Percentiles rank a stretch among this genome's conserved stretches.
Conservation (phyloP, 169 alveolate genomes). For the Plasmodium chabaudi region DNA sequence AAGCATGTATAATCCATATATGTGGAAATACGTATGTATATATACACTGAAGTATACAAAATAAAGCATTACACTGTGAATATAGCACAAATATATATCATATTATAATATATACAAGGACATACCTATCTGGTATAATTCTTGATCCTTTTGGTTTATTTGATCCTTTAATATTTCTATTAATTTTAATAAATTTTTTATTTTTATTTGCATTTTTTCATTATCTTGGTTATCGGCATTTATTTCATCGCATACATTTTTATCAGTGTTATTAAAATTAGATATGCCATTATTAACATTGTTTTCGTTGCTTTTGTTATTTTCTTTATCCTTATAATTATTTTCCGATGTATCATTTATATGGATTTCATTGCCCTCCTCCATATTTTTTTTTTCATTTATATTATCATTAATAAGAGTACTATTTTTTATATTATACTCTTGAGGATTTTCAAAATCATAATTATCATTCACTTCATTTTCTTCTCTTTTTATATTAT, state of each 20-base stretch:
- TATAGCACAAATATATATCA: background rate
- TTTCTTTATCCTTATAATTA: conserved; percentile 7
- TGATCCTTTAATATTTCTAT: conserved; percentile 42
- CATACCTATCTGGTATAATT: conserved; percentile 54
- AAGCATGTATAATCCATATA: background rate
- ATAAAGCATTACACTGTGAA: background rate
- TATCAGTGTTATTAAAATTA: background rate
- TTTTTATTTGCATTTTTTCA: conserved; percentile 32
- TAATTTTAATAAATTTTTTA: conserved; percentile 31
- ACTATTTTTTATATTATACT: background rate
- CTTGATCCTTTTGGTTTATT: conserved; percentile 73
- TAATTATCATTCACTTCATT: background rate
- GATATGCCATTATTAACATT: background rate
- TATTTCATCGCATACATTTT: conserved; percentile 1
- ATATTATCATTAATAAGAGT: background rate
- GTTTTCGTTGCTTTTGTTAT: background rate
- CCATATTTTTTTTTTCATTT: background rate
- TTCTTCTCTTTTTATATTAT: background rate
- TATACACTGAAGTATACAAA: background rate
- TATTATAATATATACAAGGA: background rate
- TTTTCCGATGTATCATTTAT: conserved; percentile 11
- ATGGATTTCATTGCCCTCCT: background rate
- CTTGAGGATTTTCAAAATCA: background rate
- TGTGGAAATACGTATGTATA: background rate
- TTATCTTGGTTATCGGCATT: conserved; percentile 39